Conservation (phyloP, 2,329 filamentous ascomycete genomes). For the Talaromyces pinophilus region DNA sequence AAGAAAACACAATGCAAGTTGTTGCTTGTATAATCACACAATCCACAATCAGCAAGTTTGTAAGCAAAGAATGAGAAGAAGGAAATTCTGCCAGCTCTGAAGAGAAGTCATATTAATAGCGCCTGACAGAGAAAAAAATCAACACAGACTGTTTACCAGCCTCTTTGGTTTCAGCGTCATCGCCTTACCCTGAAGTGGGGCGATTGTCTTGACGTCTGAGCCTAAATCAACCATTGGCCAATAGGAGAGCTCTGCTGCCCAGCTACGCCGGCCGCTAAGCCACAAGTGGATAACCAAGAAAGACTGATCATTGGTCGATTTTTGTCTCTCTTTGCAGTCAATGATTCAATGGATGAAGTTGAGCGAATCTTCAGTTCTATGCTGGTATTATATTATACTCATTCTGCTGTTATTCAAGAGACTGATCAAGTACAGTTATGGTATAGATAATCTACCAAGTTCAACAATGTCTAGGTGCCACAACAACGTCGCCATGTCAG, state of each 20-base stretch:
- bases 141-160: conserved; percentile 12
- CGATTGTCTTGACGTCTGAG: not conserved
- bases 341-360: not conserved
- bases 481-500: not conserved
- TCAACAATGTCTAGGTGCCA: not conserved
- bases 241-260: not conserved
- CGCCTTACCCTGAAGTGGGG: not conserved
- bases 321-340: not conserved
- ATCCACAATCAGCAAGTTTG: not conserved
- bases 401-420: not conserved
- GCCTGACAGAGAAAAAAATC: not conserved
- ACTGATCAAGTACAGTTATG: too few relatives aligned
- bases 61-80: not conserved
- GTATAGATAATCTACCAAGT: not conserved
- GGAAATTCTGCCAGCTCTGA: too few relatives aligned
- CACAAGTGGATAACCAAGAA: not conserved
- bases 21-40: conserved; percentile 1
- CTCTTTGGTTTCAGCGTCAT: conserved; percentile 2
- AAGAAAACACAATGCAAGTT: not conserved
- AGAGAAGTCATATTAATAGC: not conserved
- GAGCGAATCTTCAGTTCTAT: not conserved
- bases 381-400: not conserved
- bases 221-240: not conserved
- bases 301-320: not conserved
- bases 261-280: conserved; percentile 11